A percentile compares a stretch with the other conserved stretches of the same genome.
phyloP scores from a whole-genome alignment of 768 basidiomycete species.

The Boletus sp. region DNA sequence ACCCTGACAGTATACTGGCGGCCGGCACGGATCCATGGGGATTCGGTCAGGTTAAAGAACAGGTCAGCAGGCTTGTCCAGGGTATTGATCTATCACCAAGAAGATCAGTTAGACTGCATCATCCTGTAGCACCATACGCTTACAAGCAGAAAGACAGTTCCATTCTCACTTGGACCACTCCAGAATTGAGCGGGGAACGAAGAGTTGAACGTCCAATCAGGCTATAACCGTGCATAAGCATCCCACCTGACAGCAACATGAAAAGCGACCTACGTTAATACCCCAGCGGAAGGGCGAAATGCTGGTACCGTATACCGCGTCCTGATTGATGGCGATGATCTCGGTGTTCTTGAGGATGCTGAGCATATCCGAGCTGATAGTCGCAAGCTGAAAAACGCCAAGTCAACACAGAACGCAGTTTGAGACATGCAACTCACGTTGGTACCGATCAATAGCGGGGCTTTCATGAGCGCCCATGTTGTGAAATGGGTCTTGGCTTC shows the following conservation, averaged over 20 bases:
- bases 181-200: constrained; percentile 64
- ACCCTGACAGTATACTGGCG: constrained; percentile 61
- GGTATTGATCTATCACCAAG: constrained; percentile 49
- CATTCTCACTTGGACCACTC: constrained; percentile 63
- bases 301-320: constrained; percentile 56
- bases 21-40: constrained; percentile 68
- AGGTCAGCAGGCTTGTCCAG: constrained; percentile 52
- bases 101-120: background rate
- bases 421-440: constrained; percentile 36
- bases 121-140: constrained; percentile 7
- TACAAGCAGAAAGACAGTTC: constrained; percentile 67
- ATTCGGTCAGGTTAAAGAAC: constrained; percentile 63
- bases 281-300: constrained; percentile 72
- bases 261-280: constrained; percentile 45
- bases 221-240: constrained; percentile 18
- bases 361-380: constrained; percentile 48
- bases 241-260: background rate
- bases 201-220: constrained; percentile 36
- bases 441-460: constrained; percentile 63
- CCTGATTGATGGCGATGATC: constrained; percentile 67
- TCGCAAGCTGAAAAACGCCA: constrained; percentile 41
- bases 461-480: constrained; percentile 68
- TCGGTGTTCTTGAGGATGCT: constrained; percentile 59
- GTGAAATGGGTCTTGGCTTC: constrained; percentile 71
- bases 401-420: background rate